Base-by-base conservation (phyloP, 2,329 filamentous ascomycete genomes). In the Fusarium piperis region DNA sequence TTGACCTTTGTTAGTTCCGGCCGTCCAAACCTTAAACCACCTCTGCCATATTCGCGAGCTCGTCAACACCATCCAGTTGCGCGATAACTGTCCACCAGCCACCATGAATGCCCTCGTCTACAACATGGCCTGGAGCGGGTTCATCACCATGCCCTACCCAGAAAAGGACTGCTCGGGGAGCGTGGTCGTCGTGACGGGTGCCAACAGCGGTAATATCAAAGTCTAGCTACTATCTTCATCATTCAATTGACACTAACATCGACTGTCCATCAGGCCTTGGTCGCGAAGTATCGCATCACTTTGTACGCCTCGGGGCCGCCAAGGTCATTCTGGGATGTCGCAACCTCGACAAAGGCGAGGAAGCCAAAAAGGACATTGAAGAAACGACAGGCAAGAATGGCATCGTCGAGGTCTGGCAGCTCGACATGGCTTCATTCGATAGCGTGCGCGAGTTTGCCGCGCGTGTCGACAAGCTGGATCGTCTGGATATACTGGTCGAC, bases 271-370 rank as follows among this genome's bases (percentile, higher is more conserved):
- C 9, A 77, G 82, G 83, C 12, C 74, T 86, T 3, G 84, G 84
- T 6, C 77, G 81, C 18, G 84, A 85, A 66, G 81, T 82, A 35
- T 80, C 81, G 13, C 79, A 80, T 5, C 82, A 85, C 60, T 81
- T 85, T 63, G 76, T 80, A 11, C 77, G 77, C 6, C 79, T 85
- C 28, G 76, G 79, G 4, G 83, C 83, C 8, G 69, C 75, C 20
- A 81, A 79, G 26, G 79, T 87, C 16, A 83, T 87, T 36, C 74
- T 87, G 16, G 84, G 79, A 35, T 81, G 81, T 16, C 83, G 85
- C 39, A 77, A 74, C 39, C 55, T 80, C 2, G 76, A 79, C 3
- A 84, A 83, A 55, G 85, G 82, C 41, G 78, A 84, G 20, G 79
- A 74, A 1, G 85, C 86, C 32, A 78, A 79, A 59, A 66, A 62